Evolutionary conservation across 2,329 filamentous ascomycete species (phyloP).

Genomic region (Scedosporium apiospermum): DNA sequence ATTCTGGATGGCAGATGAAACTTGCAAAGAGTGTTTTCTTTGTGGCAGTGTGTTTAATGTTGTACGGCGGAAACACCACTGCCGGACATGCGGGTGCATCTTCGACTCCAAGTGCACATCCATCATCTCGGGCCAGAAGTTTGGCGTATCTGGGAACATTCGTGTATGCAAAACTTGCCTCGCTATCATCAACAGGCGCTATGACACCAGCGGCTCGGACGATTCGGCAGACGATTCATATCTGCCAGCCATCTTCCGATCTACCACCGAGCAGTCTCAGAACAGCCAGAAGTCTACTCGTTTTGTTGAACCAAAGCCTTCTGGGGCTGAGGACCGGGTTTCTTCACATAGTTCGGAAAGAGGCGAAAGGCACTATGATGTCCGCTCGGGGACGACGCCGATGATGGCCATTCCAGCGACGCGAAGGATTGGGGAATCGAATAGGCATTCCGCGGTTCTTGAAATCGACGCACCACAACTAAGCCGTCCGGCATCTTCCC

Average conservation of each 20-base stretch:
- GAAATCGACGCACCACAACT: constrained; percentile 82
- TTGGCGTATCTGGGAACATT: constrained; percentile 75
- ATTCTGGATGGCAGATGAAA: constrained; percentile 99
- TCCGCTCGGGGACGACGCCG: constrained; percentile 50
- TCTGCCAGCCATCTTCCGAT: constrained; percentile 53
- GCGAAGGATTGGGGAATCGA: constrained; percentile 61
- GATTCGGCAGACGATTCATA: constrained; percentile 74
- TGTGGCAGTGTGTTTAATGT: constrained; percentile 87
- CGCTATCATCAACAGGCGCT: constrained; percentile 78
- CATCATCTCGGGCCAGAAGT: constrained; percentile 77
- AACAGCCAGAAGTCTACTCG: background rate
- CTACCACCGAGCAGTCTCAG: constrained; percentile 27
- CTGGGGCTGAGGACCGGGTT: constrained; percentile 4
- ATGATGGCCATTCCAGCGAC: constrained; percentile 64
- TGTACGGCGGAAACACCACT: constrained; percentile 94
- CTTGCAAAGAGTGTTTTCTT: constrained; percentile 92
- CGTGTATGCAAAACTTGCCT: constrained; percentile 91
- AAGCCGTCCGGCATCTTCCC: constrained; percentile 84
- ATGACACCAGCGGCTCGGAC: constrained; percentile 79
- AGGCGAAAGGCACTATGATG: constrained; percentile 33
- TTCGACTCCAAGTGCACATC: constrained; percentile 95
- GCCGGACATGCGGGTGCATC: constrained; percentile 92
- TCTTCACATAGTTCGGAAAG: constrained; percentile 9
- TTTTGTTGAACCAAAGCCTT: background rate
- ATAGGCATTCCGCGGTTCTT: constrained; percentile 77